phyloP scores from a whole-genome alignment of 306 rosid genomes.

The Prunus mongolica region DNA sequence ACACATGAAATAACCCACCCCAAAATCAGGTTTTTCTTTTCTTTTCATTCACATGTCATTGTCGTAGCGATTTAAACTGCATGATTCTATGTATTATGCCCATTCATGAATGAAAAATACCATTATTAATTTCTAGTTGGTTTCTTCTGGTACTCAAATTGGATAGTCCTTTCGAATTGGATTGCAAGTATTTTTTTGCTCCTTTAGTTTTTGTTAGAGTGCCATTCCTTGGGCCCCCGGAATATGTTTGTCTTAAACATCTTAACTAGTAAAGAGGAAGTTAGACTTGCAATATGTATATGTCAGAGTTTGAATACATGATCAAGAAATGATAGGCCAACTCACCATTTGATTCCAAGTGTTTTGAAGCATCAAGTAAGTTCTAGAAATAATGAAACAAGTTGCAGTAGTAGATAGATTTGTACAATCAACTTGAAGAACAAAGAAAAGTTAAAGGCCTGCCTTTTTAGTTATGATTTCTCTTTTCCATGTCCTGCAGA shows the following conservation, averaged over 20 bases:
- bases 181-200: too few species aligned
- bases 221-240: conserved; percentile 30
- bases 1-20: too few species aligned
- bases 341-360: conserved; percentile 45
- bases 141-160: too few species aligned
- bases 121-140: too few species aligned
- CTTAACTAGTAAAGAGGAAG: conserved; percentile 14
- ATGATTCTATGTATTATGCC: too few species aligned
- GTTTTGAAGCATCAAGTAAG: conserved; percentile 46
- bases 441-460: background rate
- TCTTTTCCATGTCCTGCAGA: conserved; percentile 62
- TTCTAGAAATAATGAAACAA: conserved; percentile 2
- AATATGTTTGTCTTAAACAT: conserved; percentile 46
- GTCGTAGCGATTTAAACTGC: too few species aligned
- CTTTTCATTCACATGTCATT: too few species aligned
- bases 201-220: too few species aligned
- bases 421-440: conserved; percentile 24
- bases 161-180: too few species aligned
- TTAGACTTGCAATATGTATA: background rate
- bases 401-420: background rate
- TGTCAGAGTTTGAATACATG: background rate
- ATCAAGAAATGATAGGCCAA: background rate
- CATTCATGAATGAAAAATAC: too few species aligned
- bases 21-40: too few species aligned
- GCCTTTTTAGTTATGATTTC: conserved; percentile 64